Base-by-base conservation (phyloP, 2,329 filamentous ascomycete genomes). In the Cladosporium velox region DNA sequence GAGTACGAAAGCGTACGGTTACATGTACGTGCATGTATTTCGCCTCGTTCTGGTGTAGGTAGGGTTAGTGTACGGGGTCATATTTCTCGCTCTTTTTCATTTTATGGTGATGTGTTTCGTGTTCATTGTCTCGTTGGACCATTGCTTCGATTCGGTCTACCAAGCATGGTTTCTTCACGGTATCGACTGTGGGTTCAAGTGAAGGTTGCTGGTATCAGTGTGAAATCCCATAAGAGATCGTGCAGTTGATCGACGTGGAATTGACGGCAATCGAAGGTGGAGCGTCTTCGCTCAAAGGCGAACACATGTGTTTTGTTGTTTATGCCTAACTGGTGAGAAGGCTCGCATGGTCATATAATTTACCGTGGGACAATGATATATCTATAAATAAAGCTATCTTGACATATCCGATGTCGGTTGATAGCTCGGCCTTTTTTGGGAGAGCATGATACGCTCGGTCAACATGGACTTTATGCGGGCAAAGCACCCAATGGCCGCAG, bases 401-500 rank as follows among this genome's bases (percentile, higher is more conserved):
- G 1, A 47, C 41, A 2, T 11, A 55, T 55, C 52, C 52, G 52
- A 55, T 55, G 52, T 55, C 52, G 52, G 14, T 54, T 30, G 26
- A 54, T n/a, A 18, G 51, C 52, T 55, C 52, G 52, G 52, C 6
- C 15, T 30, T 52, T 52, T 35, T 35, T 12, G 11, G 34, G 34
- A 12, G 34, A 35, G 34, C n/a, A 21, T 30, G 52, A 11, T n/a
- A 11, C n/a, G 28, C 52, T 55, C 28, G 52, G 52, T 34, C 28
- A 24, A 55, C 52, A 30, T 55, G 26, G 28, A 63, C 28, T 34
- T 54, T 24, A 26, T 32, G 47, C 49, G 32, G 60, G n/a, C 60
- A 38, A 41, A 60, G 28, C 18, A n/a, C 49, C 60, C 60, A 63
- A 63, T 63, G 60, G 60, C 60, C 34, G 47, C 60, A 55, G 24